Evolutionary conservation across 1,139 yeast species (phyloP).

Genomic region (Suhomyces taliae): DNA sequence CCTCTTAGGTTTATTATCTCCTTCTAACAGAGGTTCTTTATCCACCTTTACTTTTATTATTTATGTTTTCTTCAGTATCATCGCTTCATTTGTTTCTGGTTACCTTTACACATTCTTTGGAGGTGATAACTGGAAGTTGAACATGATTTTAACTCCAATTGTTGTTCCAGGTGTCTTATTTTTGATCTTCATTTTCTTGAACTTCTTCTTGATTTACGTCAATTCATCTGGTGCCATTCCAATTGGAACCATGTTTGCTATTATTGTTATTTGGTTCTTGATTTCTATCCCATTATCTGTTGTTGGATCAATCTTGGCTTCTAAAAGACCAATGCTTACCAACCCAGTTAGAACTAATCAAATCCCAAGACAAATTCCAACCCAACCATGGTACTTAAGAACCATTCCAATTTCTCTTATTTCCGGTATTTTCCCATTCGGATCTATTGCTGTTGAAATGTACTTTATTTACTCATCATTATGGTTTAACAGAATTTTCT

Average conservation of each 20-base stretch:
- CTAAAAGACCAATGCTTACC: constrained; percentile 58
- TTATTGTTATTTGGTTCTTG: constrained; percentile 80
- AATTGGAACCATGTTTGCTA: constrained; percentile 80
- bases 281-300: constrained; percentile 84
- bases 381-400: constrained; percentile 81
- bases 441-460: constrained; percentile 92
- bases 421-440: constrained; percentile 93
- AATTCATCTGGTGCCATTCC: constrained; percentile 96
- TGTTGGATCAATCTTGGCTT: constrained; percentile 75
- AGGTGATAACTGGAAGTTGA: constrained; percentile 88
- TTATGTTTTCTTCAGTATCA: constrained; percentile 73
- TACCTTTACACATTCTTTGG: constrained; percentile 84
- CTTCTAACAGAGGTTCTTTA: constrained; percentile 91
- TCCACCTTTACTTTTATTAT: constrained; percentile 86
- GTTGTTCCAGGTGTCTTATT: constrained; percentile 82
- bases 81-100: constrained; percentile 87
- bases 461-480: constrained; percentile 83
- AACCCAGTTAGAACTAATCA: constrained; percentile 88
- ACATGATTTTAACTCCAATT: constrained; percentile 78
- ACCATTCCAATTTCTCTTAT: constrained; percentile 67
- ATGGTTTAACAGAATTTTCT: constrained; percentile 93
- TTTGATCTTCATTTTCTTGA: constrained; percentile 61
- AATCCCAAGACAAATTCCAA: constrained; percentile 94
- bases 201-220: constrained; percentile 76
- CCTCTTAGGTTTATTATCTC: constrained; percentile 83